Evolutionary conservation across 176 grass and related monocot species (phyloP).

Genomic region (Hyparrhenia diplandra): DNA sequence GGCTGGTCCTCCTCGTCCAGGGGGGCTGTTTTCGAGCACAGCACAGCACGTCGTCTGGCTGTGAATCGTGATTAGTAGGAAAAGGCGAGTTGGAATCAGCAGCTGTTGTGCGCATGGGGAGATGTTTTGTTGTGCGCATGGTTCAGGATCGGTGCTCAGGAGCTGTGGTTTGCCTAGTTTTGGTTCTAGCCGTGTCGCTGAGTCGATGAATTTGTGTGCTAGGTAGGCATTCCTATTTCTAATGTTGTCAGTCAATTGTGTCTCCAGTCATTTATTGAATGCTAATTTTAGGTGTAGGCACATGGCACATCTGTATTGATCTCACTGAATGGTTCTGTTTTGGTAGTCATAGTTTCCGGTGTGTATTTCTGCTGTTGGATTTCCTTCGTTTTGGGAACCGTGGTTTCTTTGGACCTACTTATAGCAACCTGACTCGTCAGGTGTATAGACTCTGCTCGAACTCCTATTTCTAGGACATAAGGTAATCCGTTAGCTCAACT

Average conservation of each 20-base stretch:
- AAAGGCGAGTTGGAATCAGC: background rate
- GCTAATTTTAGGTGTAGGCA: slow-evolving; percentile 10
- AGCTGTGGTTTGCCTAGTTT: background rate
- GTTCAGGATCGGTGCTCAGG: background rate
- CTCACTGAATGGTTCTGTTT: background rate
- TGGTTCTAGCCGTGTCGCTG: background rate
- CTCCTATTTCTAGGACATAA: background rate
- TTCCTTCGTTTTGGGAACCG: background rate
- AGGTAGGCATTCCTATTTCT: background rate
- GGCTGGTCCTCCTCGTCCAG: background rate
- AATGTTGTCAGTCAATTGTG: background rate
- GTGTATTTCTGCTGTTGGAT: background rate
- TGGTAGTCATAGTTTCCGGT: background rate
- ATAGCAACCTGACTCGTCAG: background rate
- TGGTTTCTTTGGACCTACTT: background rate
- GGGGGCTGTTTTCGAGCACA: background rate
- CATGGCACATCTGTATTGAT: background rate
- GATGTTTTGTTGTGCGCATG: background rate
- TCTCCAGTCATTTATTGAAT: background rate
- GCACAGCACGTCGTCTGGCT: background rate
- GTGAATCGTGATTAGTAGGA: background rate
- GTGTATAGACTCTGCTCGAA: background rate
- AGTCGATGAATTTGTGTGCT: background rate
- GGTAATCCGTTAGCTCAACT: background rate
- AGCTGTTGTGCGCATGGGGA: background rate